Conservation (phyloP, 1,284 basidiomycete species). For the Trametes polyzona region DNA sequence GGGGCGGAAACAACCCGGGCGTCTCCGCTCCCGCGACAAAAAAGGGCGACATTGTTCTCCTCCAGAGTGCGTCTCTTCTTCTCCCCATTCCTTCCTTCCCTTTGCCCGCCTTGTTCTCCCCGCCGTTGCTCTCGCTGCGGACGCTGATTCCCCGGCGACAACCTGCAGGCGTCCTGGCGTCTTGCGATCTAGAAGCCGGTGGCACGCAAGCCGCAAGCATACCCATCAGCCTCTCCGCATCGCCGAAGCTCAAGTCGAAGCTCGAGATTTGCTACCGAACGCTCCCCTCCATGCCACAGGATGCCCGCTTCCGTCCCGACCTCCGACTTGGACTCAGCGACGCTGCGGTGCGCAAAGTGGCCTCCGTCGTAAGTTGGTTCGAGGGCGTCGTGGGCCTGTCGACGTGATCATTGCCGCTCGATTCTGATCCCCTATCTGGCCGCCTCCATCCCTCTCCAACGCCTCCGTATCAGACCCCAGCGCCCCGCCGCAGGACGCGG, state of each 20-base stretch:
- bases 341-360: conserved; percentile 66
- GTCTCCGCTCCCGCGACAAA: conserved; percentile 45
- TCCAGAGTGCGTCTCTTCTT: conserved; percentile 60
- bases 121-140: neutral
- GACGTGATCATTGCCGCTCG: neutral
- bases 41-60: conserved; percentile 67
- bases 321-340: conserved; percentile 71
- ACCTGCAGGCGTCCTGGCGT: conserved; percentile 51
- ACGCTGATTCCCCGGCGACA: neutral
- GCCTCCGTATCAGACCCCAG: too few species aligned
- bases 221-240: conserved; percentile 61
- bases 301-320: conserved; percentile 67
- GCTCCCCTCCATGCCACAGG: conserved; percentile 65
- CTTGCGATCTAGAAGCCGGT: conserved; percentile 41
- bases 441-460: neutral
- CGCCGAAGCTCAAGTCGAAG: conserved; percentile 60
- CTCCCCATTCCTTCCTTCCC: neutral
- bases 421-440: too few species aligned
- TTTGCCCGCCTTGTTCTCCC: neutral
- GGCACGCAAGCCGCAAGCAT: conserved; percentile 22
- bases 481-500: too few species aligned
- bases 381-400: conserved; percentile 63
- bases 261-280: conserved; percentile 76
- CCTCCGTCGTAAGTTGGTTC: conserved; percentile 70
- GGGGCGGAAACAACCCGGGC: conserved; percentile 47